Conservation (phyloP, 768 basidiomycete species). For the Phaeotremella skinneri region DNA sequence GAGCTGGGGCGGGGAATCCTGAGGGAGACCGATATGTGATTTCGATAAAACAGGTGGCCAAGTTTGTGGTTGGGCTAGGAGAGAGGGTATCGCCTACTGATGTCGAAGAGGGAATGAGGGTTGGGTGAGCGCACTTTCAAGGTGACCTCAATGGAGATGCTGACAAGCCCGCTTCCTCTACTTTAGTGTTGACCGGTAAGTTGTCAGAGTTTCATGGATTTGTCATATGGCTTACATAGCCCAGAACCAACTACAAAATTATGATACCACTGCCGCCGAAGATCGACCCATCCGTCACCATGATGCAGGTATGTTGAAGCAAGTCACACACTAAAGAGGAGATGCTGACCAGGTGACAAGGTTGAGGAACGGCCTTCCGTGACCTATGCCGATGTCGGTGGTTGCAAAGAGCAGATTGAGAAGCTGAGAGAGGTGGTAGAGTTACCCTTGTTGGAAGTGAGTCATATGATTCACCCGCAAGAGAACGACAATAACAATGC, state of each 20-base stretch:
- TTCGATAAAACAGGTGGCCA: constrained; percentile 99
- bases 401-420: constrained; percentile 99
- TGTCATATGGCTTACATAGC: not conserved
- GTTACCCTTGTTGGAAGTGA: constrained; percentile 84
- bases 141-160: not conserved
- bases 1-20: constrained; percentile 55
- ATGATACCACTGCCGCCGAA: constrained; percentile 98
- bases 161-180: not conserved
- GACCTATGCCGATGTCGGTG: constrained; percentile 95
- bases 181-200: constrained; percentile 71
- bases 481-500: constrained; percentile 1
- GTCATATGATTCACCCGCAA: constrained; percentile 40
- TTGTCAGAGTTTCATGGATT: not conserved
- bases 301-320: constrained; percentile 66
- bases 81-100: constrained; percentile 96
- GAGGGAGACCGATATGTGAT: constrained; percentile 99
- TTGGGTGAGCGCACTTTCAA: constrained; percentile 68
- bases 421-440: constrained; percentile 98
- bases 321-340: constrained; percentile 11
- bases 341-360: constrained; percentile 53
- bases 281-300: constrained; percentile 97
- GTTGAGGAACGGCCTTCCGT: constrained; percentile 98
- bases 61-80: constrained; percentile 95
- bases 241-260: constrained; percentile 84
- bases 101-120: constrained; percentile 99